Base-by-base conservation (phyloP, 257 asterid species). In the Capsicum pubescens region DNA sequence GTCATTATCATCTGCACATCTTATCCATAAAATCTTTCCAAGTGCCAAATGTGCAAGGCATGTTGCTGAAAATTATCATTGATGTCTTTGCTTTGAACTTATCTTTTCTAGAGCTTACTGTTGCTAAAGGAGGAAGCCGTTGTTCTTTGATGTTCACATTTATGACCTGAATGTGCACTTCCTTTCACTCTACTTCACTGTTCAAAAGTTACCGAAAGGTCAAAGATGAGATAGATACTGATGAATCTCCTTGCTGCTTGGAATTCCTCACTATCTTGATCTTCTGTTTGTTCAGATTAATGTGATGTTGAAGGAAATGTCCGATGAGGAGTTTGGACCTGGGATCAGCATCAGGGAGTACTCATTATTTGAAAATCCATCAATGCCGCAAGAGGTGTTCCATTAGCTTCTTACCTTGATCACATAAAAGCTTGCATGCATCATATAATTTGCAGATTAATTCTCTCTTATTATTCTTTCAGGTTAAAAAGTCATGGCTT, bases 401-500 rank as follows among this genome's bases (percentile, higher is more conserved):
- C 64, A 26, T 76, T 52, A 76, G 63, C 42, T 26, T 26, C 48
- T 7, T 26, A 52, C 81, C 63, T 76, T 26, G 48, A 12, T 1
- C 52, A 52, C 81, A 3, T 3, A 11, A 32, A 52, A 76, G 48
- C 15, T 35, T 52, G 48, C 81, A 52, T 52, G 48, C 81, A 52
- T 52, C 9, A 21, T 26, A 52, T 8, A 52, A 32, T 76, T 21
- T n/a, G 8, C n/a, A 76, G 48, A 76, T 26, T 50, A 68, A 64
- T 57, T 56, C 35, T 66, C 19, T 42, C 70, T 17, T 16, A 2
- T 79, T 63, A 54, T 66, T 48, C 55, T n/a, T 72, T 82, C 92
- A 97, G 99, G 99, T 95, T 86, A 97, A 92, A 89, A 93, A 94
- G 84, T 97, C 99, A 14, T 93, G 98, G 99, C 94, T 97, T 44